phyloP scores from a whole-genome alignment of 129 eudicot species.

The Oenanthe sinensis region DNA sequence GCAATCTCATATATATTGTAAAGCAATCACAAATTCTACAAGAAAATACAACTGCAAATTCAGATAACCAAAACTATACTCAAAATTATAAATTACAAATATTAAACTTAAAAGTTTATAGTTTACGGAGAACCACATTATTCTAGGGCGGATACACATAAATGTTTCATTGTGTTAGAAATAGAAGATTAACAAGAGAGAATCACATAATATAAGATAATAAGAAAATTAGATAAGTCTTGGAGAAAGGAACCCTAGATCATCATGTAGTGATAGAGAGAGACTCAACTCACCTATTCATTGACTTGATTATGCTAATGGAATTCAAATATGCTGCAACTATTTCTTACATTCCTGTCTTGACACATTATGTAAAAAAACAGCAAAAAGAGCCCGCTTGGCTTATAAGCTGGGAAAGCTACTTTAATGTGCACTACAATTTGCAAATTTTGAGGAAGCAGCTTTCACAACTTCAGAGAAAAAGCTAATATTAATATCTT shows the following conservation, averaged over 20 bases:
- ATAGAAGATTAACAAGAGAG: background rate
- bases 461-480: background rate
- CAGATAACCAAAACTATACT: background rate
- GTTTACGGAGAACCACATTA: background rate
- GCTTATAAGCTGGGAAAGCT: background rate
- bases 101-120: background rate
- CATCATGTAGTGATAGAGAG: background rate
- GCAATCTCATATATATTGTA: background rate
- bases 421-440: background rate
- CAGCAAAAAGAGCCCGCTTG: background rate
- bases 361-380: background rate
- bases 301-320: background rate
- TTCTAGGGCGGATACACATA: background rate
- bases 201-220: too few relatives aligned
- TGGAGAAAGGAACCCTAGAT: too few relatives aligned
- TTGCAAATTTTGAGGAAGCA: background rate
- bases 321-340: background rate
- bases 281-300: background rate
- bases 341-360: background rate
- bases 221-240: background rate
- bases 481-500: background rate
- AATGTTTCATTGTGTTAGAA: background rate
- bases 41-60: background rate
- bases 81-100: background rate
- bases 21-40: background rate